These are phyloP conservation scores for Dioszegia hungarica DNA, from an alignment of 768 basidiomycete genomes.

Conservation along the genomic window DNA sequence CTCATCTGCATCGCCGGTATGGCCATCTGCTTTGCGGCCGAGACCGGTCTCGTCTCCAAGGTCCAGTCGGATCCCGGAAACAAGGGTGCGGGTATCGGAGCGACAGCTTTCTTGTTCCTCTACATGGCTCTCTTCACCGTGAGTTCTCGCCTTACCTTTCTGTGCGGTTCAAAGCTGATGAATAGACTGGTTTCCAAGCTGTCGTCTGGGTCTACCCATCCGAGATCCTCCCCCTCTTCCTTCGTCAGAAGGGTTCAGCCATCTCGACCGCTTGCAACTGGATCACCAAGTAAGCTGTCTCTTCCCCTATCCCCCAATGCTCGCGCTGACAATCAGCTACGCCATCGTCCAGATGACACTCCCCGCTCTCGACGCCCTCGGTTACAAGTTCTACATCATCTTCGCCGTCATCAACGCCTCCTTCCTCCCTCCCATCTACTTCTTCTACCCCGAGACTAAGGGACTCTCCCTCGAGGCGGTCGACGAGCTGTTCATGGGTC, in stretches of 20 bases:
- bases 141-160: background rate
- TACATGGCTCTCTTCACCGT: conserved; percentile 37
- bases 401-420: conserved; percentile 25
- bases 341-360: conserved; percentile 18
- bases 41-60: conserved; percentile 14
- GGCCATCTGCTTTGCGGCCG: conserved; percentile 26
- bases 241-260: conserved; percentile 20
- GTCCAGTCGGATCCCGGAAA: conserved; percentile 9
- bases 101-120: conserved; percentile 30
- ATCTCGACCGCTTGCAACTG: conserved; percentile 22
- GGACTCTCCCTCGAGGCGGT: conserved; percentile 27
- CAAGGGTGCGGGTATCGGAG: conserved; percentile 20
- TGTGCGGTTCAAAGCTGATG: background rate
- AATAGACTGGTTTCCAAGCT: conserved; percentile 12
- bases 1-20: conserved; percentile 34
- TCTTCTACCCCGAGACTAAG: conserved; percentile 34
- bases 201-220: conserved; percentile 30
- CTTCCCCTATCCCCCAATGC: background rate
- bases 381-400: conserved; percentile 23
- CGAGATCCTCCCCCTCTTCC: conserved; percentile 26
- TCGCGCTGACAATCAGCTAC: conserved; percentile 4
- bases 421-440: conserved; percentile 27
- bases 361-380: conserved; percentile 12
- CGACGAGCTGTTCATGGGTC: conserved; percentile 11
- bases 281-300: conserved; percentile 7